Percentiles rank a stretch among this genome's conserved stretches.
phyloP scores from a whole-genome alignment of 129 eudicot species.

The Pulicaria dysenterica region DNA sequence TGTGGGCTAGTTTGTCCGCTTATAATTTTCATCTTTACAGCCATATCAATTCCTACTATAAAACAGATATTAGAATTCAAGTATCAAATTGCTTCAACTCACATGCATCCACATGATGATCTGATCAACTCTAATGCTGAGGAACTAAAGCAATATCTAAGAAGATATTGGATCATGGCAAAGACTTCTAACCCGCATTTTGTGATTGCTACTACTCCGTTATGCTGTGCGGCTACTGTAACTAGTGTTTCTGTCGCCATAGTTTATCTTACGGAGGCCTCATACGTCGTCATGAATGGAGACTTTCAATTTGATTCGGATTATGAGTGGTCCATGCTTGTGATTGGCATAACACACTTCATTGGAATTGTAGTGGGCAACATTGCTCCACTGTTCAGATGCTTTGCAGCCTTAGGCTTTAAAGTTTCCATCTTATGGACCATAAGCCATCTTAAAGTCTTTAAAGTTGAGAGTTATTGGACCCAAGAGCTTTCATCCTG shows the following conservation, averaged over 20 bases:
- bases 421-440: neutral
- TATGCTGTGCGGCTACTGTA: neutral
- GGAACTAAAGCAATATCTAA: neutral
- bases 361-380: neutral
- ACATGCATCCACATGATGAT: neutral
- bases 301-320: neutral
- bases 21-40: neutral
- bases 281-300: neutral
- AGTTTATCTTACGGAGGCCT: neutral
- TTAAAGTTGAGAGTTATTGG: neutral
- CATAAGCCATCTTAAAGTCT: neutral
- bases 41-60: neutral
- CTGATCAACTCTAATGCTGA: neutral
- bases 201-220: constrained; percentile 13
- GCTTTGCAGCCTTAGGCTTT: no score
- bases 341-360: neutral
- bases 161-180: constrained; percentile 8
- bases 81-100: neutral
- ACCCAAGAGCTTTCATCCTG: neutral
- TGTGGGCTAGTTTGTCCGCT: no score
- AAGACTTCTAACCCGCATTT: neutral
- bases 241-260: neutral
- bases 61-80: neutral
- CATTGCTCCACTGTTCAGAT: neutral
- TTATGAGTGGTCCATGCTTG: neutral